These are phyloP conservation scores for Erigeron canadensis DNA, from an alignment of 129 eudicot genomes.

Conservation along the genomic window DNA sequence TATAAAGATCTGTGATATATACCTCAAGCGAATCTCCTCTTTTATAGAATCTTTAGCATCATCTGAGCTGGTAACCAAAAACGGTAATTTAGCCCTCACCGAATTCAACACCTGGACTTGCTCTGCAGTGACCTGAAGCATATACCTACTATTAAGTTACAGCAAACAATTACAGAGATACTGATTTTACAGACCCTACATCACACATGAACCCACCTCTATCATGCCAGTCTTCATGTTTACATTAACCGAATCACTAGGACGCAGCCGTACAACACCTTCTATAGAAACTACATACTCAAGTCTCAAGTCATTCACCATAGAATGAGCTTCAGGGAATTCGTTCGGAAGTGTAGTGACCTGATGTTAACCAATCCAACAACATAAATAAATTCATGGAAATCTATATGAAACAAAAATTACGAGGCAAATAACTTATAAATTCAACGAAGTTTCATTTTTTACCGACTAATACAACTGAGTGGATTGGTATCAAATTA, in stretches of 20 bases:
- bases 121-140: conserved; percentile 78
- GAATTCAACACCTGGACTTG: conserved; percentile 73
- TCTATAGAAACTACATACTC: conserved; percentile 86
- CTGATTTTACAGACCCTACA: not conserved
- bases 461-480: not conserved
- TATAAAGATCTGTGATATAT: not conserved
- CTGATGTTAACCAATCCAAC: conserved; percentile 37
- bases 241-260: conserved; percentile 73
- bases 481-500: not conserved
- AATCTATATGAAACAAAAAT: not conserved
- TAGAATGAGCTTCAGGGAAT: conserved; percentile 87
- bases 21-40: conserved; percentile 95
- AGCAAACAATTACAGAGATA: not conserved
- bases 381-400: not conserved
- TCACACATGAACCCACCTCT: conserved; percentile 52
- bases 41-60: conserved; percentile 73
- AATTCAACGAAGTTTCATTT: not conserved
- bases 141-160: not conserved
- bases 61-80: conserved; percentile 84
- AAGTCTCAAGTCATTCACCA: conserved; percentile 77
- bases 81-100: conserved; percentile 78
- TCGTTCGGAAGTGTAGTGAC: conserved; percentile 91
- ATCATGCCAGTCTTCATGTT: conserved; percentile 91
- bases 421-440: not conserved
- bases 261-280: conserved; percentile 77